Base-by-base conservation (phyloP, 1,284 basidiomycete species). In the Coriolopsis trogii region DNA sequence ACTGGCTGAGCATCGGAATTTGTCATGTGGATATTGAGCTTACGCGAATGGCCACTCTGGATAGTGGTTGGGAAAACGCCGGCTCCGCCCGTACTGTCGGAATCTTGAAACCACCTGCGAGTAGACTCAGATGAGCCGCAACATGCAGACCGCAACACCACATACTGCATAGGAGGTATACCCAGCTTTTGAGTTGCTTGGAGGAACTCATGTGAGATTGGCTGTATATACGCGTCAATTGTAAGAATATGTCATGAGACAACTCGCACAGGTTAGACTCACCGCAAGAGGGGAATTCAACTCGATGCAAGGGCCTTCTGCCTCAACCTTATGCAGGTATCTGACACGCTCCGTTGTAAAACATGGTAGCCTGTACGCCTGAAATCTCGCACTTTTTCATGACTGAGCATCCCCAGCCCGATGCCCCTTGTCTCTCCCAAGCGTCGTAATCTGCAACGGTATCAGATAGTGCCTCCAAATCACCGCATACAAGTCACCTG, bases 371-470 rank as follows among this genome's bases (percentile, higher is more conserved):
- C 6, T 12, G n/a, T n/a, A n/a, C n/a, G n/a, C n/a, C n/a, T n/a
- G n/a, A n/a, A n/a, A 9, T 4, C 3, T 21, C 12, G 16, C 49
- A 73, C 59, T 64, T 67, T 28, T 63, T 58, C 43, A 75, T 55
- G 15, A 66, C 62, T 1, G 61, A 49, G 42, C 68, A 73, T 1
- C 58, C 58, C 75, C 74, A 77, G 2, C 72, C 74, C 4, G 52
- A 60, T 0, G 69, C 72, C 10, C 73, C 73, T 0, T 60, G 55
- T 6, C 56, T 34, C 9, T 63, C 74, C 76, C 76, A 78, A 10
- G 63, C 59, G 39, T 74, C 69, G 43, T 73, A 77, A 49, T 77
- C 76, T 59, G 59, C 10, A 15, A 12, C 3, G n/a, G 15, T 4
- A 1, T 44, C 15, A 45, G 41, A 3, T 31, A 1, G 6, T 15